Conservation (phyloP, 2,329 filamentous ascomycete species). For the Pyrenophora seminiperda region DNA sequence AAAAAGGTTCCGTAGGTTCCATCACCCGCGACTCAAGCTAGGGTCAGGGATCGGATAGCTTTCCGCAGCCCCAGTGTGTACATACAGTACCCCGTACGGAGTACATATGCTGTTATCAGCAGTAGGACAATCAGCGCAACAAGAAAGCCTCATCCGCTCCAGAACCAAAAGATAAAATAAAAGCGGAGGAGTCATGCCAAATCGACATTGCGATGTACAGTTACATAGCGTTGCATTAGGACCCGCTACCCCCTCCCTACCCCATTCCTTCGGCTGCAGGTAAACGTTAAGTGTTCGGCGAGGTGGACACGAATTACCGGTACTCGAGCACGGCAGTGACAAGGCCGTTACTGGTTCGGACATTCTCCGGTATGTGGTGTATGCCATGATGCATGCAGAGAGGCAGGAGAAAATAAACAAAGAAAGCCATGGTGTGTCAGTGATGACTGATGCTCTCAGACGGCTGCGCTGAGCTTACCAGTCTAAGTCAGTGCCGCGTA, state of each 20-base stretch:
- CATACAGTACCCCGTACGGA: no score
- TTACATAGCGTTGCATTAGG: background rate
- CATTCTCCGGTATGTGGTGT: constrained; percentile 3
- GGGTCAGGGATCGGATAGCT: no score
- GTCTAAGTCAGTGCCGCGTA: constrained; percentile 6
- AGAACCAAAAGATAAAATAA: constrained; percentile 1
- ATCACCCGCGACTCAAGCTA: no score
- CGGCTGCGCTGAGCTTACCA: constrained; percentile 16
- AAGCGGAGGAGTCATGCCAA: background rate
- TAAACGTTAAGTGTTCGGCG: constrained; percentile 4
- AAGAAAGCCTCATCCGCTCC: background rate
- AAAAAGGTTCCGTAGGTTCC: no score
- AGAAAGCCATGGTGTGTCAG: constrained; percentile 4
- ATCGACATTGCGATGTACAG: constrained; percentile 11
- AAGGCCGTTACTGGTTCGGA: constrained; percentile 2
- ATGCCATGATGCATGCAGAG: constrained; percentile 10
- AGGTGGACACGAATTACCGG: constrained; percentile 3
- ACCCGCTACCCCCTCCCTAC: background rate
- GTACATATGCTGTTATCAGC: constrained; percentile 1
- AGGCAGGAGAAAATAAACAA: constrained; percentile 9
- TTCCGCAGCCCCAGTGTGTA: constrained; percentile 3
- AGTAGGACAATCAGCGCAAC: background rate
- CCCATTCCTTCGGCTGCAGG: constrained; percentile 3
- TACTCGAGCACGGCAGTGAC: constrained; percentile 1
- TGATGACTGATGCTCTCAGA: constrained; percentile 2